Conservation (phyloP, 1,139 yeast species). For the Suhomyces yuchorum region DNA sequence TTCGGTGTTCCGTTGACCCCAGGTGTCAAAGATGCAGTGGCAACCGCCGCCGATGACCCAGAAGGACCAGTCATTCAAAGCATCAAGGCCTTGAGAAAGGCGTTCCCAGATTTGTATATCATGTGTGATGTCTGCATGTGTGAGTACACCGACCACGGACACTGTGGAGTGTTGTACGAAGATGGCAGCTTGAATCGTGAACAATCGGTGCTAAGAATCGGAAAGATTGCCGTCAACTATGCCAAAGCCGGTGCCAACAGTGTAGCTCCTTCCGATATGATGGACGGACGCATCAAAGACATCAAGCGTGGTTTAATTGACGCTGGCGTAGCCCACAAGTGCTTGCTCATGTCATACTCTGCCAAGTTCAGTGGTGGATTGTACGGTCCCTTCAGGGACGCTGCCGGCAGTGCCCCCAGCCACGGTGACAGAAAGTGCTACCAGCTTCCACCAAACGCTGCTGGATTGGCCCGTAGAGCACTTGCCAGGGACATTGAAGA, state of each 20-base stretch:
- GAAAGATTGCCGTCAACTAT: slow-evolving; percentile 93
- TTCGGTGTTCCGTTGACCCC: slow-evolving; percentile 87
- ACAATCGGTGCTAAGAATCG: slow-evolving; percentile 75
- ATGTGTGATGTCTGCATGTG: slow-evolving; percentile 96
- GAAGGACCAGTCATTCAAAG: slow-evolving; percentile 90
- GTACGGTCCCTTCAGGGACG: slow-evolving; percentile 97
- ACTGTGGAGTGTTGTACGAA: slow-evolving; percentile 86
- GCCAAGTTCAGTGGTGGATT: slow-evolving; percentile 91
- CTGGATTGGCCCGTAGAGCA: slow-evolving; percentile 94
- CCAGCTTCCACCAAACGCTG: slow-evolving; percentile 91
- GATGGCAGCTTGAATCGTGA: slow-evolving; percentile 86
- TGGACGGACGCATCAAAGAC: slow-evolving; percentile 90
- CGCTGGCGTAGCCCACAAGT: slow-evolving; percentile 84
- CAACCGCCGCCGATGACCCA: slow-evolving; percentile 95
- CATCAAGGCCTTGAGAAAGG: slow-evolving; percentile 59
- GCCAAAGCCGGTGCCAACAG: slow-evolving; percentile 95
- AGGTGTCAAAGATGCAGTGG: slow-evolving; percentile 75
- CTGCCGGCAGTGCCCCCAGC: slow-evolving; percentile 90
- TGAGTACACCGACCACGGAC: slow-evolving; percentile 96
- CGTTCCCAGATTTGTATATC: slow-evolving; percentile 81
- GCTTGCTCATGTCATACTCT: slow-evolving; percentile 88
- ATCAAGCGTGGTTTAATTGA: slow-evolving; percentile 83
- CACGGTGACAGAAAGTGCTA: slow-evolving; percentile 91
- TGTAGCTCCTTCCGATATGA: slow-evolving; percentile 98
- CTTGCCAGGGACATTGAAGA: slow-evolving; percentile 80